Conservation (phyloP, 129 eudicot genomes). For the Saussurea involucrata region DNA sequence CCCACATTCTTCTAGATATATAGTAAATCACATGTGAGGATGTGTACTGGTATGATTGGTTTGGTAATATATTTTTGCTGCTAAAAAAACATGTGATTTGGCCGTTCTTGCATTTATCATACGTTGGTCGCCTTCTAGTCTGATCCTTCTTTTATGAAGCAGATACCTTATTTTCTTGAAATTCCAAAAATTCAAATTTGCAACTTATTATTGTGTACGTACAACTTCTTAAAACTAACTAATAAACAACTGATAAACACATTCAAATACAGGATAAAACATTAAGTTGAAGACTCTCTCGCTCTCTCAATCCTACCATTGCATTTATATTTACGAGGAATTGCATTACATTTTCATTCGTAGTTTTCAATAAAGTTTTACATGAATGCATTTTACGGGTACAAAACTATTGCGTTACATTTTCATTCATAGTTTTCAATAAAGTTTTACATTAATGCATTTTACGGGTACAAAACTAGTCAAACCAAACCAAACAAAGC, state of each 20-base stretch:
- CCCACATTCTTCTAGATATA: background rate
- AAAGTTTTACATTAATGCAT: background rate
- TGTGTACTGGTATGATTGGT: no score
- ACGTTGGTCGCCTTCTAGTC: background rate
- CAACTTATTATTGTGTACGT: background rate
- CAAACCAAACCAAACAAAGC: background rate
- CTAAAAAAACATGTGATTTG: background rate
- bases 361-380: no score
- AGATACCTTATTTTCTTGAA: background rate
- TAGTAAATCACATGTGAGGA: background rate
- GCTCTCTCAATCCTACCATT: background rate
- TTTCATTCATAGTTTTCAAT: no score
- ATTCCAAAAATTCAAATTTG: background rate
- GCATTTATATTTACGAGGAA: background rate
- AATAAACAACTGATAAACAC: background rate
- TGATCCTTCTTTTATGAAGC: background rate
- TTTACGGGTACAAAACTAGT: background rate
- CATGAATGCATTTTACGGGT: no score
- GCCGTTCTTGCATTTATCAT: background rate
- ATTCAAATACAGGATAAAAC: no score
- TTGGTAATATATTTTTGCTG: no score
- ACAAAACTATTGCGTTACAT: no score
- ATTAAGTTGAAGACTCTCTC: background rate
- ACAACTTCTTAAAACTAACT: background rate
- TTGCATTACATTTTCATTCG: background rate